Evolutionary conservation across 345 rosid species (phyloP).

Genomic region (Sisymbrium altissimum): DNA sequence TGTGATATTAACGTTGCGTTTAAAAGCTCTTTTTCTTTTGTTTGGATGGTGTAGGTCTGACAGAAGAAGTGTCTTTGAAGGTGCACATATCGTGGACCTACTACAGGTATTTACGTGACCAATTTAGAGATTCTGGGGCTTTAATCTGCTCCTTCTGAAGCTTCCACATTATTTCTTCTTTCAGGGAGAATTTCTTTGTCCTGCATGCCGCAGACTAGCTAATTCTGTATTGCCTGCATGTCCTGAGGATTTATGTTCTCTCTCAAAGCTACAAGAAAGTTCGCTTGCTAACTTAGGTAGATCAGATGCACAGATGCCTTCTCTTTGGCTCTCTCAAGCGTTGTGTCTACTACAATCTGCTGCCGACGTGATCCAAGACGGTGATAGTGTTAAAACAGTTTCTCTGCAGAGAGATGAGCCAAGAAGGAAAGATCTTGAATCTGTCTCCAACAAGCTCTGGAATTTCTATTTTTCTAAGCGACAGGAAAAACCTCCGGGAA

Average conservation of each 20-base stretch:
- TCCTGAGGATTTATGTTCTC: slow-evolving; percentile 45
- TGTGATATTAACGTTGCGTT: background rate
- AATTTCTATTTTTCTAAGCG: slow-evolving; percentile 49
- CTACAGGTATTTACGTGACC: slow-evolving; percentile 52
- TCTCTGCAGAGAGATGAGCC: slow-evolving; percentile 43
- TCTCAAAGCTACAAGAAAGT: slow-evolving; percentile 47
- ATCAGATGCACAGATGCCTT: slow-evolving; percentile 31
- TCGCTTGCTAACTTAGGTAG: slow-evolving; percentile 25
- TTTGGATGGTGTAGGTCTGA: slow-evolving; percentile 43
- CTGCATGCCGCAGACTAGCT: slow-evolving; percentile 86
- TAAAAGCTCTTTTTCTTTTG: background rate
- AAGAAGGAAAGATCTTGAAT: slow-evolving; percentile 47
- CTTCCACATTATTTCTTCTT: slow-evolving; percentile 27
- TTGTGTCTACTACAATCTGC: slow-evolving; percentile 59
- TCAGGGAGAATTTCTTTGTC: slow-evolving; percentile 97
- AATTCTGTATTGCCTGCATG: slow-evolving; percentile 76
- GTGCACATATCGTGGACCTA: slow-evolving; percentile 79
- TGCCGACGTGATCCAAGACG: slow-evolving; percentile 52
- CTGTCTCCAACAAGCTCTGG: slow-evolving; percentile 46
- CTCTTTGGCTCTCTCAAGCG: slow-evolving; percentile 54
- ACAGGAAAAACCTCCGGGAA: slow-evolving; percentile 41
- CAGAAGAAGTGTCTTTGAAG: slow-evolving; percentile 79
- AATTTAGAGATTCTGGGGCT: slow-evolving; percentile 9
- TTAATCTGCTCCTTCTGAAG: slow-evolving; percentile 13
- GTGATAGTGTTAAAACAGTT: slow-evolving; percentile 42